phyloP scores from a whole-genome alignment of 306 rosid species.

The Dryas alaskensis region DNA sequence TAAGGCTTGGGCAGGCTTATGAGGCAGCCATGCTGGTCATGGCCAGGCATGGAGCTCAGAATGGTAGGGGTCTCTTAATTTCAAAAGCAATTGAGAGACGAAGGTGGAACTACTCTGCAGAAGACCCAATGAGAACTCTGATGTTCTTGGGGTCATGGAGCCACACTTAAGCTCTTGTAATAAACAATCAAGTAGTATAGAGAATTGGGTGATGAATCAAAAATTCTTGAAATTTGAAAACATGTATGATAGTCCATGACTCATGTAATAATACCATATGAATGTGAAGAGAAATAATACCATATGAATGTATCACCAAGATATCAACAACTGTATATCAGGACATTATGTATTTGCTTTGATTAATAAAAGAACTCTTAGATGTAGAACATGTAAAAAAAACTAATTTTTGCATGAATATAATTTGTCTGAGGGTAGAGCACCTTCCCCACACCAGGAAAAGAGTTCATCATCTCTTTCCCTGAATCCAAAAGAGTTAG shows the following conservation, averaged over 20 bases:
- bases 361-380: not conserved
- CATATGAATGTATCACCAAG: not conserved
- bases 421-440: not conserved
- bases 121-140: conserved; percentile 50
- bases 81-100: conserved; percentile 34
- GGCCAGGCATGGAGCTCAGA: conserved; percentile 4
- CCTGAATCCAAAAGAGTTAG: too few species aligned
- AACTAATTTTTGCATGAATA: not conserved
- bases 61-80: conserved; percentile 12
- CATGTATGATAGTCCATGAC: conserved; percentile 2
- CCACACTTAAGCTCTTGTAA: conserved; percentile 34
- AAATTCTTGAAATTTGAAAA: not conserved
- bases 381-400: not conserved
- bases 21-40: conserved; percentile 24
- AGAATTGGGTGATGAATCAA: not conserved
- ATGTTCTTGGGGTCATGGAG: conserved; percentile 56
- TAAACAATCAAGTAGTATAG: not conserved
- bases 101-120: conserved; percentile 27
- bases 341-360: not conserved
- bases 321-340: not conserved
- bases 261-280: not conserved
- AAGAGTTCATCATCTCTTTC: not conserved
- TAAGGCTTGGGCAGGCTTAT: conserved; percentile 29
- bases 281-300: not conserved
- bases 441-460: not conserved